A percentile compares a stretch with the other conserved stretches of the same genome.
Conservation (phyloP, 257 asterid species). For the Jacaranda mimosifolia region DNA sequence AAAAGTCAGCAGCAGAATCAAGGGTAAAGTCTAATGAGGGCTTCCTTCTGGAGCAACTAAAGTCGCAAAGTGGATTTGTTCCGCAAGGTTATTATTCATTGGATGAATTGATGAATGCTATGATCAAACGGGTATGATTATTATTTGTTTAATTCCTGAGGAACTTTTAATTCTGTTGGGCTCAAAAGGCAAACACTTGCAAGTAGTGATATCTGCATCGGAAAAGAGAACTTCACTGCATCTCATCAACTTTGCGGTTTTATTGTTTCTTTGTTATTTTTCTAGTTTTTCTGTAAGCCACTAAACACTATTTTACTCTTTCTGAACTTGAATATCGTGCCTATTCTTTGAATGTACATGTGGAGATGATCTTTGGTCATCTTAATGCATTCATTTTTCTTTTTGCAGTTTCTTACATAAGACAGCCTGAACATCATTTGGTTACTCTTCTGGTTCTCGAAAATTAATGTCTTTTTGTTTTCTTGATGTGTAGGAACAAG, state of each 20-base stretch:
- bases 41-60: conserved; percentile 59
- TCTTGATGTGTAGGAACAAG: conserved; percentile 71
- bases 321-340: no score
- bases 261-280: background rate
- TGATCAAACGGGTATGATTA: conserved; percentile 60
- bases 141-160: conserved; percentile 9
- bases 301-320: no score
- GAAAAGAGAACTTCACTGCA: background rate
- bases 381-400: background rate
- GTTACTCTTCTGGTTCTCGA: conserved; percentile 1
- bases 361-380: background rate
- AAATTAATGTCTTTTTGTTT: background rate
- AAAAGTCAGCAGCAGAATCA: conserved; percentile 38
- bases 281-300: no score
- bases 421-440: background rate
- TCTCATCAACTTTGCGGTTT: background rate
- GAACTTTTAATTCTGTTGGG: no score
- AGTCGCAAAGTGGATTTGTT: conserved; percentile 54
- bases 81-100: conserved; percentile 46
- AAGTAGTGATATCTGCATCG: no score
- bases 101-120: conserved; percentile 46
- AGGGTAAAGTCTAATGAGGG: conserved; percentile 59
- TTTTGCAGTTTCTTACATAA: background rate
- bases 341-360: no score
- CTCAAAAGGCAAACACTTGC: no score